Evolutionary conservation across 495 filamentous ascomycete species (phyloP).

Genomic region (Lepraria neglecta): DNA sequence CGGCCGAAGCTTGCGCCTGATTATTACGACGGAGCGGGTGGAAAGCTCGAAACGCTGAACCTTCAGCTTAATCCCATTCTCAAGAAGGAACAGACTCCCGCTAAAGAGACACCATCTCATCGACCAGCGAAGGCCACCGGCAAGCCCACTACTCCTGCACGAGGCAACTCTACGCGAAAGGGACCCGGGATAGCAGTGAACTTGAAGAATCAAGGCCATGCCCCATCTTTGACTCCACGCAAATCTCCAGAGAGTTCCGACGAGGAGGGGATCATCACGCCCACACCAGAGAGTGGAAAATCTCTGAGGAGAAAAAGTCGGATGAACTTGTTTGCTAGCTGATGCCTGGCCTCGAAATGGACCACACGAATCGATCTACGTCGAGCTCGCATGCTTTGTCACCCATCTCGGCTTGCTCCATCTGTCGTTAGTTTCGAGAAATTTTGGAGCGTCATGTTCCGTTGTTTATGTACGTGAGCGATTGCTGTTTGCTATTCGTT

Average conservation of each 20-base stretch:
- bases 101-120: constrained; percentile 4
- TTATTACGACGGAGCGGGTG: background rate
- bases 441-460: background rate
- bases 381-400: background rate
- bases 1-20: constrained; percentile 12
- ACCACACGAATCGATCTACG: background rate
- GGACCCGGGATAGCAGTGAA: constrained; percentile 4
- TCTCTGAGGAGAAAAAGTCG: constrained; percentile 15
- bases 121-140: background rate
- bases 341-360: background rate
- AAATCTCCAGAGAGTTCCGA: background rate
- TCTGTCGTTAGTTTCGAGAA: background rate
- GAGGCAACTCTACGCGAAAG: background rate
- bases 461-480: background rate
- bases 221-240: background rate
- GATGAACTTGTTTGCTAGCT: constrained; percentile 12
- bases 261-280: constrained; percentile 10
- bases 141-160: background rate
- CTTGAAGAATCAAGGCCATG: constrained; percentile 4
- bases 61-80: constrained; percentile 9
- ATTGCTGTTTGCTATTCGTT: constrained; percentile 15
- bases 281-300: constrained; percentile 19
- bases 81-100: constrained; percentile 1
- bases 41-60: background rate
- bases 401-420: background rate